Percentiles rank a stretch among this genome's conserved stretches.
Evolutionary conservation across 2,329 filamentous ascomycete genomes (phyloP).

Genomic region (Diaporthe sp.): DNA sequence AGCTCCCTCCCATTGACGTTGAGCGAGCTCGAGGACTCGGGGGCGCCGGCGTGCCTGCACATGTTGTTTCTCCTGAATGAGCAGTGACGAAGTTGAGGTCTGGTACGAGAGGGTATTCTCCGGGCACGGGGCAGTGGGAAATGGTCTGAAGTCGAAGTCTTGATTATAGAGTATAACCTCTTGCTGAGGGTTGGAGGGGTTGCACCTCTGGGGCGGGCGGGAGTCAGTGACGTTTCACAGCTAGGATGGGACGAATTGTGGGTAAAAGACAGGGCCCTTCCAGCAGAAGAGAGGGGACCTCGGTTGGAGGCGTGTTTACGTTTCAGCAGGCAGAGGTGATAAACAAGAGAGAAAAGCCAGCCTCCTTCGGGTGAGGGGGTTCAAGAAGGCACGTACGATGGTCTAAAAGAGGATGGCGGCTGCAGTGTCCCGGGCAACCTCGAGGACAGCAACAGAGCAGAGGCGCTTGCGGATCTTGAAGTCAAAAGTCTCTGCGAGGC

Average conservation of each 20-base stretch:
- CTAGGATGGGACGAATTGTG: slow-evolving; percentile 29
- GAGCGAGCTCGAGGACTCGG: slow-evolving; percentile 53
- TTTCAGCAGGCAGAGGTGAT: neutral
- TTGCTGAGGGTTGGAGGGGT: slow-evolving; percentile 36
- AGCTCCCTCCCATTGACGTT: slow-evolving; percentile 77
- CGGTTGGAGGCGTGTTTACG: slow-evolving; percentile 11
- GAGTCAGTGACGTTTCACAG: slow-evolving; percentile 37
- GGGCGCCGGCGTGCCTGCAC: slow-evolving; percentile 66
- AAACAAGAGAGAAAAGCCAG: neutral
- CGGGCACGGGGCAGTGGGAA: slow-evolving; percentile 37
- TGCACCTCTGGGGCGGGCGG: slow-evolving; percentile 16
- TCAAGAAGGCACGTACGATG: slow-evolving; percentile 35
- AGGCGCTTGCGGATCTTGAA: slow-evolving; percentile 30
- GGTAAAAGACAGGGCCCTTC: slow-evolving; percentile 25
- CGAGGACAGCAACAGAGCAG: slow-evolving; percentile 18
- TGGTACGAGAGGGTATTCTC: slow-evolving; percentile 39
- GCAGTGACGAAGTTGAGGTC: slow-evolving; percentile 68
- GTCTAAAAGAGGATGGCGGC: slow-evolving; percentile 11
- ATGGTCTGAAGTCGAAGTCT: slow-evolving; percentile 34
- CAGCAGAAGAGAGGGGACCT: neutral
- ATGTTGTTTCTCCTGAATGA: slow-evolving; percentile 81
- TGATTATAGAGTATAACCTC: slow-evolving; percentile 40
- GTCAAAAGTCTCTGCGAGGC: slow-evolving; percentile 38
- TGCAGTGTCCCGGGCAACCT: slow-evolving; percentile 29
- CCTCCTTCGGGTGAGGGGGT: neutral